Evolutionary conservation across 352 stramenopile species (phyloP), one percentile per base, ranked within the genome.

Genomic region (Phytophthora agathidicida): DNA sequence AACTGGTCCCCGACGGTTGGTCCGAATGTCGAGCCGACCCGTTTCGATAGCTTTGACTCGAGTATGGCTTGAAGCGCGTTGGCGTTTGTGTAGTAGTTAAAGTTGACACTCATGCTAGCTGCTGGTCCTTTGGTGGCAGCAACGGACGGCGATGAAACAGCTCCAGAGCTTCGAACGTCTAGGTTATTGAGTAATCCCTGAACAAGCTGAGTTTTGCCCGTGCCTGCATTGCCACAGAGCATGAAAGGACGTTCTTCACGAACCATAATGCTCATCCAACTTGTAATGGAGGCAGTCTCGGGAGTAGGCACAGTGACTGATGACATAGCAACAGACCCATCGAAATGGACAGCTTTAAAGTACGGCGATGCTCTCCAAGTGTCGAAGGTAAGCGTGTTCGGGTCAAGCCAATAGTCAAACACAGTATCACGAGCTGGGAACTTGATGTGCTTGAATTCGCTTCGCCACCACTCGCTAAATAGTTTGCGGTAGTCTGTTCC

Each of bases 361-460:
- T 90, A 96, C 3, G 92, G 91, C 2, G 86, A 97, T n/a, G 95
- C 90, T 11, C 87, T 87, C 96, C 96, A 99, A 14, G 86, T 88
- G 33, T 98, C 94, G 58, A 98, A 98, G 5, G 66, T 63, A 37
- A 96, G 72, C 2, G 85, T 88, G 19, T 76, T 88, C 0, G 91
- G 86, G 47, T 99, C 95, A 19, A 98, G 76, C 82, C 89, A 99
- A 65, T 98, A 99, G 69, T 99, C 96, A 48, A 99, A 99, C 1
- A 99, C 89, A 0, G 93, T 98, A 47, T 98, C 86, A 35, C 86
- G 86, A 23, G 77, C 83, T n/a, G 95, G 96, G 31, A 98, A 88
- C 67, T 98, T 98, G 55, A 98, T 80, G 30, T 86, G 81, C 61
- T 98, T 98, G 68, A 97, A 98, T 48, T 98, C 87, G 16, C 66